Conservation (phyloP, 306 rosid genomes). For the Vachellia collinsii region DNA sequence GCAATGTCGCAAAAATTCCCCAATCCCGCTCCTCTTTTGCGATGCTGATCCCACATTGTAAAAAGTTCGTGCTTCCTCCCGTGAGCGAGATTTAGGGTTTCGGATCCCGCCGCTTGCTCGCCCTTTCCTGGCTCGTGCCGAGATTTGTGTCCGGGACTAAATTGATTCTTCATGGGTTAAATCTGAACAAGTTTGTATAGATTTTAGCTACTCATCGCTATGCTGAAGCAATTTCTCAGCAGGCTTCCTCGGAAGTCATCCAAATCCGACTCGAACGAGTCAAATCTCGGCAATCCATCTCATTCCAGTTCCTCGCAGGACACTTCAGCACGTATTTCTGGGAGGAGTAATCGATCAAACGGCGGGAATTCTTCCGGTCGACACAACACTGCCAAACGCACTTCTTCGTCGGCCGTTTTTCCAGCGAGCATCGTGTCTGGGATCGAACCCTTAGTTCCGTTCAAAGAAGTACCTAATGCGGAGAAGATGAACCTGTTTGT, state of each 20-base stretch:
- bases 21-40: conserved; percentile 20
- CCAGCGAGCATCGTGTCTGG: conserved; percentile 53
- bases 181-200: conserved; percentile 39
- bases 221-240: conserved; percentile 91
- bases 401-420: conserved; percentile 69
- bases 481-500: conserved; percentile 54
- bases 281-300: conserved; percentile 34
- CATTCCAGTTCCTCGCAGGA: conserved; percentile 30
- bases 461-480: conserved; percentile 51
- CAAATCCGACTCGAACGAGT: conserved; percentile 55
- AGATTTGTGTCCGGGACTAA: conserved; percentile 13
- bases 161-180: conserved; percentile 47
- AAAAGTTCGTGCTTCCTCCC: conserved; percentile 25
- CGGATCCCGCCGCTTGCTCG: conserved; percentile 34
- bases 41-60: conserved; percentile 29
- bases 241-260: conserved; percentile 78
- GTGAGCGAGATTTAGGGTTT: conserved; percentile 67
- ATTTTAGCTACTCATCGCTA: conserved; percentile 46
- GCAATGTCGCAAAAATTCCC: conserved; percentile 41
- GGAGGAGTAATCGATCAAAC: conserved; percentile 44
- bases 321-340: conserved; percentile 42
- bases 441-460: conserved; percentile 51
- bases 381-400: conserved; percentile 55
- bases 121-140: conserved; percentile 17
- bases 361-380: conserved; percentile 49